Evolutionary conservation across 164 flowering plant genomes (phyloP), one percentile per base, ranked within the genome.

Genomic region (Chimonanthus salicifolius): DNA sequence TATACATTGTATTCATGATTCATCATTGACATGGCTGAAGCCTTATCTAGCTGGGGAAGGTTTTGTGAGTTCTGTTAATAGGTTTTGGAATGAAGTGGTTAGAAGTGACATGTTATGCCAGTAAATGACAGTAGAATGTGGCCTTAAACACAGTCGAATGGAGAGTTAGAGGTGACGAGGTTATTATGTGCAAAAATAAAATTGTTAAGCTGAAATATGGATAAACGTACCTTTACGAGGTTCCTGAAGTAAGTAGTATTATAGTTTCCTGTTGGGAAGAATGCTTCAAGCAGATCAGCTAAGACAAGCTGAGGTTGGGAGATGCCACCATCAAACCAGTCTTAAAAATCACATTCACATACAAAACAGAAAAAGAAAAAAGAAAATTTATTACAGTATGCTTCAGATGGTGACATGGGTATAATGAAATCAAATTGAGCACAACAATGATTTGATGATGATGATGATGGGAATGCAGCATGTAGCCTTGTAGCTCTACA

Each of bases 301-400:
- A 95, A 74, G 44, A 89, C 96, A 75, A 93, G 74, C 60, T 95
- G 98, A 45, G 98, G 99, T 74, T 95, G 99, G 7, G 99, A 90
- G 64, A 92, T 79, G 6, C 92, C 99, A 70, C 94, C 90, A 72
- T 95, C 87, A 54, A 66, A 84, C 97, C 97, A 94, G 74, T 92
- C 98, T 92, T 77, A 74, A 72, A 62, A 67, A 60, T 70, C 71
- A 15, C 33, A 49, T 44, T 51, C 46, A 54, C 63, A 68, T 21
- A 49, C 58, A 10, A n/a, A 16, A 64, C 47, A 64, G 6, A 66
- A 44, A 70, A 51, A 33, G 7, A 64, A 45, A 15, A 68, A 58
- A 18, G 60, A 33, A 11, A 68, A 54, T 33, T 9, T 43, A 76
- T 18, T 3, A 47, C 44, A 15, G 45, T 15, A 69, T 49, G 58